Base-by-base conservation (phyloP, 2,329 filamentous ascomycete species). In the Claviceps fusiformis region DNA sequence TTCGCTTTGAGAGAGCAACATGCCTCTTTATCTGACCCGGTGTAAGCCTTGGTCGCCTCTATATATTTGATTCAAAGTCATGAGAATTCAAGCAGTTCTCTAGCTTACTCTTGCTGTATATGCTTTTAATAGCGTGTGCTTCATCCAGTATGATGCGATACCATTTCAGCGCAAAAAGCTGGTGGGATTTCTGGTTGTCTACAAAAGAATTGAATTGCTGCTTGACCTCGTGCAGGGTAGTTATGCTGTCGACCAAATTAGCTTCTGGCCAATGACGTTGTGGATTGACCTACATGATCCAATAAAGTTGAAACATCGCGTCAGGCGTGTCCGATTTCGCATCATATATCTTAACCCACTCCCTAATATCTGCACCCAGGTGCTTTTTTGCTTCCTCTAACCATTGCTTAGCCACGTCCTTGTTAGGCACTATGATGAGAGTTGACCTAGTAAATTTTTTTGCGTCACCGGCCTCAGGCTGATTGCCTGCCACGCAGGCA, bases 401-500 rank as follows among this genome's bases (percentile, higher is more conserved):
- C 70, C 70, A 72, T 13, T 71, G 67, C 0, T 45, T 1, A 0
- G 62, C 62, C 3, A 63, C 41, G 1, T 55, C 29, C 1, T 31
- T 27, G 35, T 63, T 63, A 0, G 67, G 65, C 2, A 66, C 65
- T 5, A 73, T 58, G 0, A 73, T 55, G 9, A 73, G 52, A 0
- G 71, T 73, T 0, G 60, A 57, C 0, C 60, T 57, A 66, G 70
- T 73, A 62, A 67, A 76, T 0, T 61, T 56, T 0, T 51, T 37
- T 0, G 52, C 50, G 5, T 76, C 69, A 24, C 75, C 69, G 10
- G 70, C 56, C 0, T 68, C 60, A 0, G 72, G 75, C 0, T 73
- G 74, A 10, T 83, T 77, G 0, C 79, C 78, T 1, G 86, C 72
- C 55, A 93, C 85, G 37, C 93, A 75, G 1, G 88, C 80, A n/a